Evolutionary conservation across 306 rosid genomes (phyloP), one percentile per base, ranked within the genome.

Genomic region (Vigna hirtella): DNA sequence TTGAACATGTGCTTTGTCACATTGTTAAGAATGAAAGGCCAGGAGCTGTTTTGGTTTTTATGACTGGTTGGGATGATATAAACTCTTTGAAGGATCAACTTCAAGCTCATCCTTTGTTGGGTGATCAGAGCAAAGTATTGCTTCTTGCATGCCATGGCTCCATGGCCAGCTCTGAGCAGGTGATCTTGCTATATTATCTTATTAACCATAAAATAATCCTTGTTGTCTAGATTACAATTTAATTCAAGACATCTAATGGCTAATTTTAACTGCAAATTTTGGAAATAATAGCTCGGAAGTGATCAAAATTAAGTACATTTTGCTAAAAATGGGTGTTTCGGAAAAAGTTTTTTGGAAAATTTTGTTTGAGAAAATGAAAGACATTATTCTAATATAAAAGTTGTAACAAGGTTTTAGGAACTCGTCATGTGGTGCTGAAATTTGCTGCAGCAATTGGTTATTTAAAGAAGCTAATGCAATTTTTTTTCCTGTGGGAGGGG

Each of bases 61-160:
- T 96, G 99, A 96, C 99, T 78, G 99, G 98, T 73, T 96, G 98
- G 97, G 99, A 96, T 91, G 99, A 93, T 82, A 93, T 96, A 80
- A 91, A 77, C 74, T 87, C 94, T 80, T 83, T 96, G 65, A 96
- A 90, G 85, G 98, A 91, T 68, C 86, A 91, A 77, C 92, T 96
- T 70, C 97, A 79, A 75, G 88, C 89, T 71, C 97, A 96, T 85
- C 96, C 93, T 74, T 72, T 90, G 28, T 85, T 96, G 82, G 98
- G 99, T 2, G 96, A 96, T 83, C 85, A 86, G 18, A 85, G 81
- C 77, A 80, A 12, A 67, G 96, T 96, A 32, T 81, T 90, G 85
- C 84, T 96, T 85, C 88, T 96, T 55, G 91, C 93, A 52, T 93
- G 96, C 75, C 98, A 96, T 79, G 99, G 99, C 64, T 93, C 99